These are phyloP conservation scores for Xylariomycetidae sp. DNA, from an alignment of 2,329 filamentous ascomycete genomes.

Conservation along the genomic window DNA sequence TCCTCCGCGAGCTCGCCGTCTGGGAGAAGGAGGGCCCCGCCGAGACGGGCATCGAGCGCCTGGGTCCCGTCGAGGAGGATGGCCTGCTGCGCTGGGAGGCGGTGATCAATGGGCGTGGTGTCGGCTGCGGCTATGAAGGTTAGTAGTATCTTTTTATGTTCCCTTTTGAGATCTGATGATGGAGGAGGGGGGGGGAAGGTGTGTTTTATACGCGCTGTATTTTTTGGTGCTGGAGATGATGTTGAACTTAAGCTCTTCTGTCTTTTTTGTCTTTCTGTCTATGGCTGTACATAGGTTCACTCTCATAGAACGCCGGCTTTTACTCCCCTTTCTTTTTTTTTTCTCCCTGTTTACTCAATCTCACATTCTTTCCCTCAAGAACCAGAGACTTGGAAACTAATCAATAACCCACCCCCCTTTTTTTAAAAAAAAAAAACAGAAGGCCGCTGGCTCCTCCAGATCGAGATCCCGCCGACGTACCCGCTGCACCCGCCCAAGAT, in stretches of 20 bases:
- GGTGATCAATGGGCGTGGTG: constrained; percentile 53
- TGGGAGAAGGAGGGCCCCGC: constrained; percentile 45
- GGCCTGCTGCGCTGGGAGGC: constrained; percentile 55
- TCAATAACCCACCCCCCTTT: constrained; percentile 1
- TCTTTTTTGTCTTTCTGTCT: no score
- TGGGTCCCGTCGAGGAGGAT: constrained; percentile 50
- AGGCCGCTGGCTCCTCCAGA: constrained; percentile 79
- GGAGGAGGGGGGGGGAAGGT: no score
- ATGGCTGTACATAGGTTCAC: no score
- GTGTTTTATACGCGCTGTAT: no score
- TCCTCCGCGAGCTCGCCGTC: constrained; percentile 53
- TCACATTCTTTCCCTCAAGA: not conserved
- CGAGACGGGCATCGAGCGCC: constrained; percentile 53
- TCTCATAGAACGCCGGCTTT: no score
- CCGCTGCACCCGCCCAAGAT: constrained; percentile 74
- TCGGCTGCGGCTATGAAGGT: constrained; percentile 56
- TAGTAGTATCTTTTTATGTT: constrained; percentile 14
- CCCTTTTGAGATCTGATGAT: no score
- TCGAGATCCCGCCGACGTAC: constrained; percentile 73
- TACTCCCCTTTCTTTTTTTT: not conserved
- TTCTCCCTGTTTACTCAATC: not conserved
- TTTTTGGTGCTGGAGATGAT: no score
- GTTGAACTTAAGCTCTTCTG: no score
- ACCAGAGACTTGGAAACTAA: not conserved
- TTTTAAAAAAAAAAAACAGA: constrained; percentile 33